Evolutionary conservation across 768 basidiomycete genomes (phyloP), one percentile per base, ranked within the genome.

Genomic region (Boletus barrowsii): DNA sequence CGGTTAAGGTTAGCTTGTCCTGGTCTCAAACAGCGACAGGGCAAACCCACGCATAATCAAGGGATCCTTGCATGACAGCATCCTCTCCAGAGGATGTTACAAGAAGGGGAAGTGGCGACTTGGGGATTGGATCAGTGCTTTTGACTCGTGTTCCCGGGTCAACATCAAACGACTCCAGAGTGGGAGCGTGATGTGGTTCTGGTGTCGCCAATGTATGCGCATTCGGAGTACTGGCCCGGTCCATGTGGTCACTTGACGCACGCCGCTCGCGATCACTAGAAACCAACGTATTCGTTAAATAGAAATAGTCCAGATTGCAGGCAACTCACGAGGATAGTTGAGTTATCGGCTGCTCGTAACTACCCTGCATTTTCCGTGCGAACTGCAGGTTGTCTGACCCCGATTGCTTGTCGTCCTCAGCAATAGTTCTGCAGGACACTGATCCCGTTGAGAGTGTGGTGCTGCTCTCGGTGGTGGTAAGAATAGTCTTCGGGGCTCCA

Each of bases 321-420:
- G 32, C 40, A 10, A 39, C 59, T 60, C 47, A 60, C 57, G 41
- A 20, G 17, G 46, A 29, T 6, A 30, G 11, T 6, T 13, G 3
- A 18, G 26, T 24, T 2, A 7, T 32, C 10, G 17, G 13, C 20
- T 8, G 49, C 10, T 41, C 33, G 13, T 45, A n/a, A 5, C 3
- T 29, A 13, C 24, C 14, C 3, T 24, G 26, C 14, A 15, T 20
- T 2, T 1, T 26, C 26, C 20, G 3, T 15, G 10, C n/a, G n/a
- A 4, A 20, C 2, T 35, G 32, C 1, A 24, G 7, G 22, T 37
- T 35, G 14, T 42, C 45, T 4, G 7, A 35, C 10, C 32, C 45
- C 5, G 4, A 26, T 45, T 41, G 26, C 20, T 44, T 5, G 5
- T 42, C 42, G 9, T 52, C 13, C 17, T 49, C 29, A 20, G 13